Evolutionary conservation across 148 eudicot genomes (phyloP).

Genomic region (Fallopia convolvulus): DNA sequence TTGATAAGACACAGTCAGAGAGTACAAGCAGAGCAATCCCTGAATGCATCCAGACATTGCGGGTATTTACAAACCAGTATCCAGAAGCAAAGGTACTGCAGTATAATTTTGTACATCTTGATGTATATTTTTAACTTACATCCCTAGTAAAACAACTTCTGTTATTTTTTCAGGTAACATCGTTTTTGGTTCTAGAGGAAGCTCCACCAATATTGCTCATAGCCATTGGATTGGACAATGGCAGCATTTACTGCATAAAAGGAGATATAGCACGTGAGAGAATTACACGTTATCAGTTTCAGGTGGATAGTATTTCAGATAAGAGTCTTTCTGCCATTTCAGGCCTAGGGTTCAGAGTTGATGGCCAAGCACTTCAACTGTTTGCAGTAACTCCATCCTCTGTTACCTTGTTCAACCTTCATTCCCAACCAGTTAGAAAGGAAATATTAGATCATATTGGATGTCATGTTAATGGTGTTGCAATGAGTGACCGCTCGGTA

Average conservation of each 20-base stretch:
- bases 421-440: constrained; percentile 58
- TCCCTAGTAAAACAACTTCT: constrained; percentile 8
- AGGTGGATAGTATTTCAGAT: constrained; percentile 55
- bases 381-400: constrained; percentile 87
- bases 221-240: constrained; percentile 90
- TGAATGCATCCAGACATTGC: constrained; percentile 80
- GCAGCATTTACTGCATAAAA: constrained; percentile 87
- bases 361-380: constrained; percentile 74
- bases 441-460: constrained; percentile 91
- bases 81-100: constrained; percentile 79
- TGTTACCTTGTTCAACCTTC: constrained; percentile 76
- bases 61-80: constrained; percentile 83
- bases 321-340: constrained; percentile 48
- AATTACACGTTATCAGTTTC: constrained; percentile 80
- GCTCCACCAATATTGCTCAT: constrained; percentile 78
- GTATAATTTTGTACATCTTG: neutral
- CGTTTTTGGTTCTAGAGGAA: constrained; percentile 82
- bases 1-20: constrained; percentile 77
- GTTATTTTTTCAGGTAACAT: constrained; percentile 59
- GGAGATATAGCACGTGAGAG: constrained; percentile 97
- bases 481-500: constrained; percentile 95
- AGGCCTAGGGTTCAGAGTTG: constrained; percentile 85
- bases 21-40: constrained; percentile 72
- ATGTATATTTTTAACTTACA: neutral
- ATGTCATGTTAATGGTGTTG: constrained; percentile 50